Evolutionary conservation across 2,329 filamentous ascomycete genomes (phyloP).

Genomic region (Corinectria fuckeliana): DNA sequence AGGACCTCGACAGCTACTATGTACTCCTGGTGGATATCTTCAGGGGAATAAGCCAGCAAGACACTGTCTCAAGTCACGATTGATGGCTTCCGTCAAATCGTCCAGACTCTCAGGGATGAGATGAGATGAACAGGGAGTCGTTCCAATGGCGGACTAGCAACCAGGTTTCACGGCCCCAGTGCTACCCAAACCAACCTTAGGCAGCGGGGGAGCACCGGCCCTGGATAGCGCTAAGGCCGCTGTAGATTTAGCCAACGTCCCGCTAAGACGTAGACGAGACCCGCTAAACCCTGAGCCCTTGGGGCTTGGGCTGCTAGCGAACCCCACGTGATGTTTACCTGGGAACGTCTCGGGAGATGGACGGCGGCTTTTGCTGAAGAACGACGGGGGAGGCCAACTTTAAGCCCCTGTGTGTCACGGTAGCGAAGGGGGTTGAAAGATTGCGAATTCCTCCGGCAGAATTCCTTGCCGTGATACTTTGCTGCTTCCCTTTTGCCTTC

Average conservation of each 20-base stretch:
- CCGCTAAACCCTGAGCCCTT: neutral
- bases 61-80: too few relatives aligned
- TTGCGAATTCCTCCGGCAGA: neutral
- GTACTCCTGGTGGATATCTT: too few relatives aligned
- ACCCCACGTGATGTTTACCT: conserved; percentile 15
- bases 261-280: neutral
- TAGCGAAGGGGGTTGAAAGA: neutral
- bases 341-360: conserved; percentile 11
- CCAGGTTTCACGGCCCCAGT: conserved; percentile 6
- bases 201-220: conserved; percentile 2
- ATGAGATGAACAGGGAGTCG: conserved; percentile 7
- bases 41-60: neutral
- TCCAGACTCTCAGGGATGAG: neutral
- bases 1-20: too few relatives aligned
- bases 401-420: neutral
- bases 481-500: neutral
- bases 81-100: neutral
- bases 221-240: conserved; percentile 1
- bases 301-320: neutral
- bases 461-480: neutral
- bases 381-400: neutral
- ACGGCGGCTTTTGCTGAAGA: conserved; percentile 1
- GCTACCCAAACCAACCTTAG: neutral
- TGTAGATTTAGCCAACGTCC: neutral
- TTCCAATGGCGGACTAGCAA: conserved; percentile 4